Conservation (phyloP, 805 yeast species). For the Lachancea fermentati region DNA sequence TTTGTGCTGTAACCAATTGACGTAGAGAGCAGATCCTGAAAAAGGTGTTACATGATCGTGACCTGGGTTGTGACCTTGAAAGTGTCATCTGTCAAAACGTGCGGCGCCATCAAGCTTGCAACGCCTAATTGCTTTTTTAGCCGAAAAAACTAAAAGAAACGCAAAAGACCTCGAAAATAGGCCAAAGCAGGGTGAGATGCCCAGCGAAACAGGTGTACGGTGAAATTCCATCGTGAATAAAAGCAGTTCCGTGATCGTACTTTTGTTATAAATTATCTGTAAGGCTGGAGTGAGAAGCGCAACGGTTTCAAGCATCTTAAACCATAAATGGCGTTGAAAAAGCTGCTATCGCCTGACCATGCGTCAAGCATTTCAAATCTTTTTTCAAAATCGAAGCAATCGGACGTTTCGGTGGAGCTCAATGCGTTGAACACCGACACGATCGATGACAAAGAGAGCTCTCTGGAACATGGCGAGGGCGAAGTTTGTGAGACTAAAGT, state of each 20-base stretch:
- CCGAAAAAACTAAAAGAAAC: too few relatives aligned
- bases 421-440: neutral
- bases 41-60: too few relatives aligned
- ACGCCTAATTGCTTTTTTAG: too few relatives aligned
- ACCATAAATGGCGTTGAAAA: neutral
- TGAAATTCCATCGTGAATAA: neutral
- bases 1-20: too few relatives aligned
- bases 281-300: neutral
- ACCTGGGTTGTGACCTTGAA: too few relatives aligned
- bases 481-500: constrained; percentile 38
- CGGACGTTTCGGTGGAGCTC: constrained; percentile 2
- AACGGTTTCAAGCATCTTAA: too few relatives aligned
- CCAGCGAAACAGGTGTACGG: neutral
- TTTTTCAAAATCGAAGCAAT: neutral
- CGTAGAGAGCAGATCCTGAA: too few relatives aligned
- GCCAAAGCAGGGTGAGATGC: neutral
- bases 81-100: too few relatives aligned
- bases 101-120: too few relatives aligned
- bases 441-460: neutral
- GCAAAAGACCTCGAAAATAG: neutral
- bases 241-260: neutral
- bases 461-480: constrained; percentile 26
- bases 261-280: too few relatives aligned
- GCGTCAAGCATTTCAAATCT: neutral
- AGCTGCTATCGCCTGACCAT: neutral